Percentiles rank a stretch among this genome's conserved stretches.
These are phyloP conservation scores for Telopea speciosissima DNA, from an alignment of 177 flowering plant genomes.

Conservation along the genomic window DNA sequence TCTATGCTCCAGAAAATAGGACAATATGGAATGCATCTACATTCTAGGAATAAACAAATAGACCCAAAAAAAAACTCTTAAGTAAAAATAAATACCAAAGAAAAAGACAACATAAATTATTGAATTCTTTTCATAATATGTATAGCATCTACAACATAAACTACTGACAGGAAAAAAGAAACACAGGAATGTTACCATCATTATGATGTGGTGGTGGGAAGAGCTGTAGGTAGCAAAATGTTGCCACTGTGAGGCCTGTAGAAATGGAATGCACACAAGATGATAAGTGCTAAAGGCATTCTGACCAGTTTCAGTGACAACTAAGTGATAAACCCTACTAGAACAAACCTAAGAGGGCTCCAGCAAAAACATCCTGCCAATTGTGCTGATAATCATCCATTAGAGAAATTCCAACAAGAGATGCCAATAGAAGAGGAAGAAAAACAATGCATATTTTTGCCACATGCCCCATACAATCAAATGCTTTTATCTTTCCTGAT, in stretches of 20 bases:
- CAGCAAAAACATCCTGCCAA: not conserved
- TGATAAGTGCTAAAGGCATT: not conserved
- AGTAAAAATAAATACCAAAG: no score
- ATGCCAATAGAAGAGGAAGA: not conserved
- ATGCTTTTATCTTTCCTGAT: conserved; percentile 1
- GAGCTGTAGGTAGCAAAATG: not conserved
- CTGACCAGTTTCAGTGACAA: not conserved
- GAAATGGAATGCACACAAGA: not conserved
- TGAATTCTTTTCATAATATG: not conserved
- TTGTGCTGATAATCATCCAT: not conserved
- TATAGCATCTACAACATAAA: no score
- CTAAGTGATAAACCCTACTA: not conserved
- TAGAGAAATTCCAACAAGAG: conserved; percentile 1
- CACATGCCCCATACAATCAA: not conserved
- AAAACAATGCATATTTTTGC: conserved; percentile 4
- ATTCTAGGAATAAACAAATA: not conserved
- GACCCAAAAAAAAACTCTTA: not conserved
- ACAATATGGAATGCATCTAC: not conserved
- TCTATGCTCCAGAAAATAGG: not conserved
- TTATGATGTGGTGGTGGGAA: not conserved
- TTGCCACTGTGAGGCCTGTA: conserved; percentile 1
- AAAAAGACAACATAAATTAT: not conserved
- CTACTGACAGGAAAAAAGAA: not conserved
- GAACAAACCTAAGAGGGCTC: not conserved
- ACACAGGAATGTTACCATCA: not conserved